Base-by-base conservation (phyloP, 768 basidiomycete genomes). In the Cantharellus cinnabarinus region DNA sequence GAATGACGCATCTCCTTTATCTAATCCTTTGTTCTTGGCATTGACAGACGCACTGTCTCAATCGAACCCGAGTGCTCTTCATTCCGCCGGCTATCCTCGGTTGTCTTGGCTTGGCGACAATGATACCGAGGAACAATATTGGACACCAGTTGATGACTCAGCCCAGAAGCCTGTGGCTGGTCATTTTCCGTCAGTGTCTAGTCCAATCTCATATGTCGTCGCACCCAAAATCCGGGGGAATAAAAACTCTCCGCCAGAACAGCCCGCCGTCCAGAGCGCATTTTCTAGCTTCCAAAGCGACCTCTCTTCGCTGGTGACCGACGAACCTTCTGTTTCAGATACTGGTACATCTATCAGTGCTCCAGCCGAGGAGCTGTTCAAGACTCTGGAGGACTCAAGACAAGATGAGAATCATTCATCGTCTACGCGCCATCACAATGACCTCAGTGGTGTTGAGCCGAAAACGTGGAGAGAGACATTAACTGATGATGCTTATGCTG, bases 401-500 rank as follows among this genome's bases (percentile, higher is more conserved):
- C 52, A 37, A 10, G 14, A 7, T 7, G 7, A 10, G 7, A 7
- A 10, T 14, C 52, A 54, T 37, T 37, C 52, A 54, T 10, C 52
- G 7, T 10, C 52, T 7, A 54, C 38, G 14, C 52, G 52, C 10
- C 52, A 37, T 7, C 7, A 54, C 52, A 10, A 54, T 7, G 52
- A 54, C 10, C 52, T 54, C 35, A 7, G 38, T 10, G 10, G 35
- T 48, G 10, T 29, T 48, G 10, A 48, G 52, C 52, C 52, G 7
- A 10, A 10, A 37, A 54, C 52, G 52, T 54, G 52, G 52, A 10
- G 35, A 7, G 10, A 54, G 38, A 54, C 52, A 37, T 54, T 54
- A 37, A 10, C 52, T 14, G 52, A 54, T 7, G 64, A 64, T 0
- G 68, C 68, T 5, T 76, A 71, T 62, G 64, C 69, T 4, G 65